Conservation (phyloP, 768 basidiomycete genomes). For the Austroboletus eburneus region DNA sequence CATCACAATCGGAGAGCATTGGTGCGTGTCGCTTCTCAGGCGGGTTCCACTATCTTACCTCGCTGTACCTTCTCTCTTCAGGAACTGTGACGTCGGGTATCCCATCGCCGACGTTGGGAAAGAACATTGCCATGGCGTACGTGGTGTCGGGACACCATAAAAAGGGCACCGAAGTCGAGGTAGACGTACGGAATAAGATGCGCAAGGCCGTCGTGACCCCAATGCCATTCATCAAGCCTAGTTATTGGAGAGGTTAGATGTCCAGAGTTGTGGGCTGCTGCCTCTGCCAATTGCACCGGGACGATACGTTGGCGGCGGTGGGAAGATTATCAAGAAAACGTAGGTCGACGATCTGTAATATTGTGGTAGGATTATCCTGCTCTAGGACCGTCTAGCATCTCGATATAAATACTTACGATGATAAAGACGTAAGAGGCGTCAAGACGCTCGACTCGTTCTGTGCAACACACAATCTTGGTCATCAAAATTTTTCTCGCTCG, state of each 20-base stretch:
- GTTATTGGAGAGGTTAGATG: slow-evolving; percentile 69
- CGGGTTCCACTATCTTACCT: slow-evolving; percentile 1
- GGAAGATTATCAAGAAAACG: too few relatives aligned
- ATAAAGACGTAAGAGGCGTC: too few relatives aligned
- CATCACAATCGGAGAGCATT: slow-evolving; percentile 50
- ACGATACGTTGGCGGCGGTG: too few relatives aligned
- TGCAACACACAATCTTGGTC: too few relatives aligned
- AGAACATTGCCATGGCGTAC: slow-evolving; percentile 98
- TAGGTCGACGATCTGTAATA: neutral
- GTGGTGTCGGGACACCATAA: slow-evolving; percentile 79
- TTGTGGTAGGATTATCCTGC: neutral
- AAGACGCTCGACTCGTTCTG: too few relatives aligned
- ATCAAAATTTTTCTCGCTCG: too few relatives aligned
- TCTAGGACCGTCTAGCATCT: too few relatives aligned
- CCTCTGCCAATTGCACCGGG: too few relatives aligned
- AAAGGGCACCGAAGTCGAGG: slow-evolving; percentile 79
- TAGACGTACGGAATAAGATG: slow-evolving; percentile 81
- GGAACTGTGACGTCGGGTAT: slow-evolving; percentile 91
- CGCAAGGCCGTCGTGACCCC: slow-evolving; percentile 68
- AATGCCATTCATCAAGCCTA: slow-evolving; percentile 86
- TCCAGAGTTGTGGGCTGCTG: neutral
- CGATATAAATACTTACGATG: too few relatives aligned
- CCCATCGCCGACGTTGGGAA: slow-evolving; percentile 83
- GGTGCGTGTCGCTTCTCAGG: slow-evolving; percentile 40
- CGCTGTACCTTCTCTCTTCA: slow-evolving; percentile 8